Base-by-base conservation (phyloP, 345 rosid species). In the Melaleuca quinquenervia region DNA sequence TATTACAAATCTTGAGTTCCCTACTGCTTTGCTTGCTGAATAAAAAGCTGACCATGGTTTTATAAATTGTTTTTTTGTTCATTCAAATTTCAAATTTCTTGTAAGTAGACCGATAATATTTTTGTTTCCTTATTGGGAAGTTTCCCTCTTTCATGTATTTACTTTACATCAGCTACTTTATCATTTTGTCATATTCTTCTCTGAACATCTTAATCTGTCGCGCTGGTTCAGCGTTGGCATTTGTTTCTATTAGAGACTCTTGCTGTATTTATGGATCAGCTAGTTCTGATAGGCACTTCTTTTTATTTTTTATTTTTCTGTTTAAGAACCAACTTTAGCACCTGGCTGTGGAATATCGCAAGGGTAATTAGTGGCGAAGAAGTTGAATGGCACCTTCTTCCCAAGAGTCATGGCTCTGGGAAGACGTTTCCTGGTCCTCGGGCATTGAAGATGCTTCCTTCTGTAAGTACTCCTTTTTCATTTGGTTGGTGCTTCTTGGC, bases 331-430 rank as follows among this genome's bases (percentile, higher is more conserved):
- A 85, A 76, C 62, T 88, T 45, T 87, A 95, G 99, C 83, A 91
- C 96, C 76, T 97, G 99, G 99, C 90, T 97, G 90, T 97, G 98
- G 97, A 96, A 94, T 89, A 94, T 92, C 84, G 95, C 99, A 24
- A 93, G 99, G 93, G 98, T 98, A 89, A 93, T 96, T 58, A 91
- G 87, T 86, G 99, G 98, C 75, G 99, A 96, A 88, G 98, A 94
- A 92, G 99, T 97, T 87, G 95, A 95, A 89, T 96, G 92, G 76
- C 98, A 98, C 84, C 96, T 97, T 92, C 98, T 97, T 80, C 96
- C 99, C 82, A 95, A 95, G 91, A 96, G 98, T 89, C 99, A 97
- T 92, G 98, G 98, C 86, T 95, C 98, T 86, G 98, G 99, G 80
- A 97, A 97, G 92, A 89, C 95, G 56, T 97, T 96, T 90, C 96